Percentiles rank a stretch among this genome's conserved stretches.
These are phyloP conservation scores for Acanthamoeba sp. DNA, from an alignment of 208 protist species.

Conservation along the genomic window DNA sequence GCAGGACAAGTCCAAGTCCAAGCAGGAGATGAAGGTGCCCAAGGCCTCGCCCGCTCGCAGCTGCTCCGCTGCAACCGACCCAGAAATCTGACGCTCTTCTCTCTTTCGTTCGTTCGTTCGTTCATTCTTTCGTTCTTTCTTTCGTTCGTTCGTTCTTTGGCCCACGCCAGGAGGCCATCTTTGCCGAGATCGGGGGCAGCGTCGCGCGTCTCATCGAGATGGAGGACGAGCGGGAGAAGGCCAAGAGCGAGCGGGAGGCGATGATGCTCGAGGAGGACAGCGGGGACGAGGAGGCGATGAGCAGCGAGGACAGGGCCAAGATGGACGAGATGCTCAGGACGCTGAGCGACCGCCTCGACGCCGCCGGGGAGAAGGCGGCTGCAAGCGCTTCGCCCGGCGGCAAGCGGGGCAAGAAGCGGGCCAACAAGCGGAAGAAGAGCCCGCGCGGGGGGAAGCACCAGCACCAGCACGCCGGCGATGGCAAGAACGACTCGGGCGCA, in stretches of 20 bases:
- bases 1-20: conserved; percentile 31
- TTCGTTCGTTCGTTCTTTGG: not conserved
- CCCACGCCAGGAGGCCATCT: conserved; percentile 3
- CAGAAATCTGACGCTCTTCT: no score
- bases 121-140: no score
- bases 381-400: not conserved
- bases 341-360: not conserved
- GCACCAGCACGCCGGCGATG: not conserved
- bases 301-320: not conserved
- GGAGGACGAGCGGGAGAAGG: conserved; percentile 37
- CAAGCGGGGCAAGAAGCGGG: not conserved
- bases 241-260: not conserved
- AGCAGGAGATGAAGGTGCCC: conserved; percentile 39
- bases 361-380: not conserved
- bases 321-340: conserved; percentile 20
- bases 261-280: conserved; percentile 4
- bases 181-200: not conserved
- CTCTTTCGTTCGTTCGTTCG: not conserved
- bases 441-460: not conserved
- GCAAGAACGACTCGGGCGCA: no score
- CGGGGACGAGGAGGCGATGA: not conserved
- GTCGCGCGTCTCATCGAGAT: conserved; percentile 18
- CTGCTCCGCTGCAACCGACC: no score
- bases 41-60: not conserved
- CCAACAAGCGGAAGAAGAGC: conserved; percentile 8